These are phyloP conservation scores for Fusarium lateritium DNA, from an alignment of 2,329 filamentous ascomycete genomes.

Conservation along the genomic window DNA sequence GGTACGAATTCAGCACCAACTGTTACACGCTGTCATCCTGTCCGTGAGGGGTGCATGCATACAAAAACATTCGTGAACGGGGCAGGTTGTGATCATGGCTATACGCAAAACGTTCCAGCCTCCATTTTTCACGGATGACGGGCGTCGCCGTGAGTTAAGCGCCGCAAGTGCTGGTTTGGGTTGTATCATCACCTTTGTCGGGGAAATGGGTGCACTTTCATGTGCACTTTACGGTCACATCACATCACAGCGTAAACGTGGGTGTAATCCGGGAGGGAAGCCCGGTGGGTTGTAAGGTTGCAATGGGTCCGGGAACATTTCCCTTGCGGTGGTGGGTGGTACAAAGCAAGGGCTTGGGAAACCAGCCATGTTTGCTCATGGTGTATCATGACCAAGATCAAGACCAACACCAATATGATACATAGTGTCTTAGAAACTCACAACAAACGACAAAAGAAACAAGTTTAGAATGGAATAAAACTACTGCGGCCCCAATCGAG, in stretches of 20 bases:
- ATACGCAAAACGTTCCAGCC: slow-evolving; percentile 12
- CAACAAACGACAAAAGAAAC: neutral
- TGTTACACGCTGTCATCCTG: slow-evolving; percentile 34
- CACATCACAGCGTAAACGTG: slow-evolving; percentile 1
- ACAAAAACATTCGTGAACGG: neutral
- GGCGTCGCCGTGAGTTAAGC: slow-evolving; percentile 28
- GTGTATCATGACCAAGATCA: neutral
- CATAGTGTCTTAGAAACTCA: neutral
- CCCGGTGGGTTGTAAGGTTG: slow-evolving; percentile 16
- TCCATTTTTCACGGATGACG: slow-evolving; percentile 11
- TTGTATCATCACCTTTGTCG: slow-evolving; percentile 4
- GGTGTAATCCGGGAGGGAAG: neutral
- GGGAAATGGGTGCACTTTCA: neutral
- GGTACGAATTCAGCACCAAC: slow-evolving; percentile 28
- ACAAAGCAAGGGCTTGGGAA: neutral
- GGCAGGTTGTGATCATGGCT: slow-evolving; percentile 3
- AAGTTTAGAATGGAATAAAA: neutral
- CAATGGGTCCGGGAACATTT: slow-evolving; percentile 3
- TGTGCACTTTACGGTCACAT: slow-evolving; percentile 18
- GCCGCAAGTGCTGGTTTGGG: slow-evolving; percentile 5
- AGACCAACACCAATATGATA: neutral
- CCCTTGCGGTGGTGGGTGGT: slow-evolving; percentile 9
- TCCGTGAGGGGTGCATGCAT: too few species aligned
- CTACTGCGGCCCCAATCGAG: slow-evolving; percentile 26
- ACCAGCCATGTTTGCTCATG: neutral